These are phyloP conservation scores for Elsinoe necatrix DNA, from an alignment of 2,329 filamentous ascomycete species.

Conservation along the genomic window DNA sequence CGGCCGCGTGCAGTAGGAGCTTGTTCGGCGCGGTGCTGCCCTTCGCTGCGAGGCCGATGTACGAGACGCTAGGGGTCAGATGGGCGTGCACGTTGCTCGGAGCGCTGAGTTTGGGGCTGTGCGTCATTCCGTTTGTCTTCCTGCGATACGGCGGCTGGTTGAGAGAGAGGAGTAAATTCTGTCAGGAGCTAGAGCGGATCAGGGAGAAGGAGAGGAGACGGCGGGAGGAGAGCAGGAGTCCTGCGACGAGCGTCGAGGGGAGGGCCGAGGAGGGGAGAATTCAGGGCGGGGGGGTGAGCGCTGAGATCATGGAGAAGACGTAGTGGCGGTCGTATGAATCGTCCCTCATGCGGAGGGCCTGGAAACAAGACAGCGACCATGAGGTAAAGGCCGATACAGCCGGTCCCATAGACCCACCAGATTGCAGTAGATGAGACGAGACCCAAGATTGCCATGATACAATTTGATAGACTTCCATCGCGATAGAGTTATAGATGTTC, in stretches of 20 bases:
- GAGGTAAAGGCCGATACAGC: background rate
- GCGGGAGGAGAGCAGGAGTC: slow-evolving; percentile 19
- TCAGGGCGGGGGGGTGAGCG: background rate
- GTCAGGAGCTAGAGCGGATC: slow-evolving; percentile 48
- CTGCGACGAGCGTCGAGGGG: background rate
- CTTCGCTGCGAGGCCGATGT: slow-evolving; percentile 49
- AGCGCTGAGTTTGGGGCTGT: slow-evolving; percentile 42
- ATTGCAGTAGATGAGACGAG: slow-evolving; percentile 2
- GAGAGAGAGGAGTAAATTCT: slow-evolving; percentile 52
- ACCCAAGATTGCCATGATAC: slow-evolving; percentile 4
- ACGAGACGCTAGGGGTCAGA: slow-evolving; percentile 57
- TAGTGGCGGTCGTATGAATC: background rate
- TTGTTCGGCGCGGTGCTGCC: slow-evolving; percentile 59
- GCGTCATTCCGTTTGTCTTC: slow-evolving; percentile 51
- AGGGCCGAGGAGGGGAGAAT: background rate
- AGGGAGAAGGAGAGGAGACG: slow-evolving; percentile 31
- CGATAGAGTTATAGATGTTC: slow-evolving; percentile 2
- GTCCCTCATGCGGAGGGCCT: background rate
- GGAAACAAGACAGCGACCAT: background rate
- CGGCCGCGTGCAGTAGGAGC: slow-evolving; percentile 72
- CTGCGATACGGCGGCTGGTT: slow-evolving; percentile 47
- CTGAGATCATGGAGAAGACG: background rate
- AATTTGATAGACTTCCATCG: background rate
- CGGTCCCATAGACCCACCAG: background rate
- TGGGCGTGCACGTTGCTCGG: slow-evolving; percentile 52